phyloP scores from a whole-genome alignment of 2,329 filamentous ascomycete genomes.

The Coleophoma eucalyptorum region DNA sequence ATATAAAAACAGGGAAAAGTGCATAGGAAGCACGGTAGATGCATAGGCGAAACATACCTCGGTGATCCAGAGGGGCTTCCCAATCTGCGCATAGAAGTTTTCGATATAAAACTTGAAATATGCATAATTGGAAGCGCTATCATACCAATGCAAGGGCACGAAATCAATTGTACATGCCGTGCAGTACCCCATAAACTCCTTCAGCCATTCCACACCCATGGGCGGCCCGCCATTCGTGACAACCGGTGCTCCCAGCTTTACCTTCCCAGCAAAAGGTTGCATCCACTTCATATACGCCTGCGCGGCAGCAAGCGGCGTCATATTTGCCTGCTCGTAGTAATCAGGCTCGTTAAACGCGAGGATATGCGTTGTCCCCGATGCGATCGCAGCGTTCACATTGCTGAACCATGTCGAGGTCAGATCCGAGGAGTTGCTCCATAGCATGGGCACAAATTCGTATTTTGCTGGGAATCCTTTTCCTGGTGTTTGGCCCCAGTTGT shows the following conservation, averaged over 20 bases:
- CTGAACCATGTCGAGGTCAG: background rate
- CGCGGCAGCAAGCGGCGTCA: constrained; percentile 29
- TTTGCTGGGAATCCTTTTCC: constrained; percentile 33
- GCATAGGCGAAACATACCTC: constrained; percentile 20
- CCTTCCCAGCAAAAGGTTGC: constrained; percentile 34
- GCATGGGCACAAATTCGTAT: constrained; percentile 55
- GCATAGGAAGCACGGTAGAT: too few relatives aligned
- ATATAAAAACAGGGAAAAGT: too few relatives aligned
- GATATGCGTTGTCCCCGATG: constrained; percentile 50
- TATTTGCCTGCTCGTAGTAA: constrained; percentile 49
- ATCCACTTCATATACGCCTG: constrained; percentile 33
- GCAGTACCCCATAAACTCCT: constrained; percentile 35
- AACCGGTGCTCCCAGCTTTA: constrained; percentile 36
- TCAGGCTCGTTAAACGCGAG: constrained; percentile 71
- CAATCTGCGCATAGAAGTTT: constrained; percentile 28
- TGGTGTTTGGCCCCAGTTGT: constrained; percentile 58
- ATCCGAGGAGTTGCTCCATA: constrained; percentile 49
- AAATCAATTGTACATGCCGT: constrained; percentile 37
- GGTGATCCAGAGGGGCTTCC: constrained; percentile 37
- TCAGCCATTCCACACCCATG: constrained; percentile 34
- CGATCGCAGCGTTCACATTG: constrained; percentile 29
- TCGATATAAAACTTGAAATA: constrained; percentile 39
- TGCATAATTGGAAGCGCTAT: constrained; percentile 20
- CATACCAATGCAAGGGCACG: constrained; percentile 41
- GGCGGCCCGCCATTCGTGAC: constrained; percentile 33